Conservation (phyloP, 768 basidiomycete species). For the Termitomyces sp. region DNA sequence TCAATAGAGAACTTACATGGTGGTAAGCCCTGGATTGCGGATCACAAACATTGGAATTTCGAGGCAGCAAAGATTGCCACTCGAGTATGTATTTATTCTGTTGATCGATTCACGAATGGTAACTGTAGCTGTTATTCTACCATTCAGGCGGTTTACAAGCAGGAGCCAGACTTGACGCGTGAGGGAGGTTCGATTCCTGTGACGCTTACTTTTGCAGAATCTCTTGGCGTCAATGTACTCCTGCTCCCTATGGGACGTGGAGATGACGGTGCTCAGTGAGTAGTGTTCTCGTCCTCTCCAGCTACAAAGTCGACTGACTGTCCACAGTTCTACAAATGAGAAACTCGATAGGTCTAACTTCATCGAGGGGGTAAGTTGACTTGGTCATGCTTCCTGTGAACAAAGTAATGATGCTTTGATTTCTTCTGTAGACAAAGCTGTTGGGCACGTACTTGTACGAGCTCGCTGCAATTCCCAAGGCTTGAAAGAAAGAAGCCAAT, state of each 20-base stretch:
- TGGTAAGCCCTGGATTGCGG: constrained; percentile 88
- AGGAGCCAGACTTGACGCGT: constrained; percentile 76
- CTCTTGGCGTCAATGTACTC: constrained; percentile 79
- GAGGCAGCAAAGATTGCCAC: constrained; percentile 84
- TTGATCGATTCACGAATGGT: background rate
- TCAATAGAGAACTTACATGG: constrained; percentile 67
- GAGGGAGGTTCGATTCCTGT: constrained; percentile 96
- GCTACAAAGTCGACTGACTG: background rate
- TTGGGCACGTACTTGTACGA: constrained; percentile 82
- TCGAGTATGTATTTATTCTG: constrained; percentile 38
- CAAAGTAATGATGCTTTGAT: background rate
- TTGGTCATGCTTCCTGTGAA: background rate
- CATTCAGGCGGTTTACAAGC: constrained; percentile 53
- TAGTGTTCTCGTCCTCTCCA: constrained; percentile 11
- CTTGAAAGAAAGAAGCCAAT: background rate
- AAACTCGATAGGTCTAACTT: constrained; percentile 90
- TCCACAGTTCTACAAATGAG: constrained; percentile 83
- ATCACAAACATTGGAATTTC: constrained; percentile 89
- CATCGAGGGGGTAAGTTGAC: constrained; percentile 64
- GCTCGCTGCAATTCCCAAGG: constrained; percentile 32
- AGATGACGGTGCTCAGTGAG: constrained; percentile 91
- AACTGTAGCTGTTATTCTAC: background rate
- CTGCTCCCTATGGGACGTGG: constrained; percentile 91
- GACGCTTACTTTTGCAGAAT: constrained; percentile 90
- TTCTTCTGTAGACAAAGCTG: constrained; percentile 51